Conservation (phyloP, 805 yeast genomes). For the Metschnikowia aberdeeniae region DNA sequence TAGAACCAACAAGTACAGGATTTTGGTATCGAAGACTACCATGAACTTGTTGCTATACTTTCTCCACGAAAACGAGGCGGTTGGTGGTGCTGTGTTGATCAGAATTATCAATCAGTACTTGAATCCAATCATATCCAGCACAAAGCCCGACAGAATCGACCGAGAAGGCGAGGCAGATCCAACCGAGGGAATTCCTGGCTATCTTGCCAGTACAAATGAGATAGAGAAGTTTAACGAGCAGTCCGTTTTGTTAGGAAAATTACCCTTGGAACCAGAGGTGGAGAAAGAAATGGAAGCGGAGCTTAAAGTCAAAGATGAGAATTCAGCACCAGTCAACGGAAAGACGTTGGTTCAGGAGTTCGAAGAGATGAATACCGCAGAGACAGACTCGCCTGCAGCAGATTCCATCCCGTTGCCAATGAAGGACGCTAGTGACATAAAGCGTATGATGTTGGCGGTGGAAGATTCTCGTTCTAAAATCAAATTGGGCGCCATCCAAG, state of each 20-base stretch:
- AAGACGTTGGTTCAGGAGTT: conserved; percentile 63
- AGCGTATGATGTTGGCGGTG: conserved; percentile 70
- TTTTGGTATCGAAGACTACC: conserved; percentile 77
- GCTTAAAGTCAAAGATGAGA: conserved; percentile 71
- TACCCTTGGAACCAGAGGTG: conserved; percentile 84
- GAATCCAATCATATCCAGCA: conserved; percentile 44
- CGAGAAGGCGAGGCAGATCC: conserved; percentile 47
- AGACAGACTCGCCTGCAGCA: conserved; percentile 62
- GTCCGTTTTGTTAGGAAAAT: conserved; percentile 73
- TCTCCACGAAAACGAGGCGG: conserved; percentile 84
- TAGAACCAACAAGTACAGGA: conserved; percentile 65
- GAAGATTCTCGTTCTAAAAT: conserved; percentile 79
- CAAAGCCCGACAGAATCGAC: conserved; percentile 37
- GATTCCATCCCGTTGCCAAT: conserved; percentile 84
- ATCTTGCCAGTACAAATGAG: conserved; percentile 39
- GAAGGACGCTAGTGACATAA: conserved; percentile 74
- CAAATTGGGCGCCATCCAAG: conserved; percentile 63
- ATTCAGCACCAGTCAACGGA: conserved; percentile 28
- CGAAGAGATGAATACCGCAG: conserved; percentile 52
- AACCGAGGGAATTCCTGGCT: conserved; percentile 51
- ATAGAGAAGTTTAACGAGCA: conserved; percentile 63
- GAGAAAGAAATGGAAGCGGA: conserved; percentile 81
- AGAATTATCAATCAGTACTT: conserved; percentile 83
- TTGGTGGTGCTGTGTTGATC: conserved; percentile 85
- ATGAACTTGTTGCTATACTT: conserved; percentile 80